These are phyloP conservation scores for Crotalaria pallida DNA, from an alignment of 306 rosid genomes.

Conservation along the genomic window DNA sequence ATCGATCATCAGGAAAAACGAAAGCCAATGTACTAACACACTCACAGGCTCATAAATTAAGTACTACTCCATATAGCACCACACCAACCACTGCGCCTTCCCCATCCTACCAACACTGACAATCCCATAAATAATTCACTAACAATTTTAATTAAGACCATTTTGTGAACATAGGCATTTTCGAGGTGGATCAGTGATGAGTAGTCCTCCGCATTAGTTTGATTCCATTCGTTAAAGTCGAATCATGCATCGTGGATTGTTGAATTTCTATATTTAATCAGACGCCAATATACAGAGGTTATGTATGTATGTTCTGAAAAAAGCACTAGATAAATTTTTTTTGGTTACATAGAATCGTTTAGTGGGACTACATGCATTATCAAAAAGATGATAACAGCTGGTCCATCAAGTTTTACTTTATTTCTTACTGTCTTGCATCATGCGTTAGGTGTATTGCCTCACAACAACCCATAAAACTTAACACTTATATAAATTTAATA, in stretches of 20 bases:
- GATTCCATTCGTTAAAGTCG: not conserved
- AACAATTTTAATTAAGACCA: not conserved
- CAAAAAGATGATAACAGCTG: not conserved
- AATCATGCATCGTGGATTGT: not conserved
- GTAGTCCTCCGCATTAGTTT: not conserved
- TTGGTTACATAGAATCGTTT: not conserved
- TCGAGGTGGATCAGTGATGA: constrained; percentile 15
- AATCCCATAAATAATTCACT: constrained; percentile 37
- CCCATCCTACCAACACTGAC: constrained; percentile 34
- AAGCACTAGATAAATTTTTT: not conserved
- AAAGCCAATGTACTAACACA: constrained; percentile 29
- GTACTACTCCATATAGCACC: too few species aligned
- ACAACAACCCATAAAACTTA: constrained; percentile 11
- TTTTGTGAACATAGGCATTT: not conserved
- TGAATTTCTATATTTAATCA: not conserved
- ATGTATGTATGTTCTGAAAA: not conserved
- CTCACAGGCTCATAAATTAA: constrained; percentile 38
- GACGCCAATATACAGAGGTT: not conserved
- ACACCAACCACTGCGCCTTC: constrained; percentile 33
- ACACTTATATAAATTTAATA: too few species aligned
- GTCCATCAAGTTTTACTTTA: constrained; percentile 8
- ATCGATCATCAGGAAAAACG: constrained; percentile 24
- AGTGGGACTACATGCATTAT: constrained; percentile 25
- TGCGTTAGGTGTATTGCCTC: constrained; percentile 13
- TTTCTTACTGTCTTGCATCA: constrained; percentile 9